Base-by-base conservation (phyloP, 306 rosid genomes). In the Sindora glabra region DNA sequence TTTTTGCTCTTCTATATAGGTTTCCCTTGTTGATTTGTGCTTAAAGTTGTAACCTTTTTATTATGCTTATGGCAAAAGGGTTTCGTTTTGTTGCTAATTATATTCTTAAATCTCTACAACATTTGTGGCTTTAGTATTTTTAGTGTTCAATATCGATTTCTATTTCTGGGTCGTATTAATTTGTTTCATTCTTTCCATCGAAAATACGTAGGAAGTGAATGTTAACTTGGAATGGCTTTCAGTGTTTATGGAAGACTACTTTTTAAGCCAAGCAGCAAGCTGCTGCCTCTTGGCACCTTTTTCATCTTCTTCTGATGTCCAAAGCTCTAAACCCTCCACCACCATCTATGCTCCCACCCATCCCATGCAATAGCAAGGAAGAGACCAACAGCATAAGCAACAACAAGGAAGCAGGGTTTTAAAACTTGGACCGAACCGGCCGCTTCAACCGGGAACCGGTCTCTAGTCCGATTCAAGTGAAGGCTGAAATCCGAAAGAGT, bases 151-250 rank as follows among this genome's bases (percentile, higher is more conserved):
- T n/a, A n/a, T n/a, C 11, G 34, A 24, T 37, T 4, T n/a, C 34
- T 62, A n/a, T n/a, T 54, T 50, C 1, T 51, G 42, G 46, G 22
- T 18, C 11, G 16, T 14, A 56, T 57, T 68, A 15, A 79, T 62
- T 25, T 32, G 56, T 53, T 25, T 30, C 8, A 5, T 30, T 1
- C 36, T 53, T 45, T 46, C 29, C 39, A 8, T 46, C 56, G 16
- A 44, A 21, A 13, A 29, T 56, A 13, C 44, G 48, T 65, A 86
- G 90, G 85, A 86, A 75, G 76, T 76, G 30, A 85, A 86, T 78
- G 77, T 75, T 48, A 84, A 69, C 62, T 54, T 86, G 79, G 90
- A 86, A 42, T 86, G 95, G 95, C 70, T 86, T 2, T 86, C 95
- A 18, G 84, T 67, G 15, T 86, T 75, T 78, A 83, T 83, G 33